Conservation (phyloP, 2,329 filamentous ascomycete species). For the Penicillium decumbens region DNA sequence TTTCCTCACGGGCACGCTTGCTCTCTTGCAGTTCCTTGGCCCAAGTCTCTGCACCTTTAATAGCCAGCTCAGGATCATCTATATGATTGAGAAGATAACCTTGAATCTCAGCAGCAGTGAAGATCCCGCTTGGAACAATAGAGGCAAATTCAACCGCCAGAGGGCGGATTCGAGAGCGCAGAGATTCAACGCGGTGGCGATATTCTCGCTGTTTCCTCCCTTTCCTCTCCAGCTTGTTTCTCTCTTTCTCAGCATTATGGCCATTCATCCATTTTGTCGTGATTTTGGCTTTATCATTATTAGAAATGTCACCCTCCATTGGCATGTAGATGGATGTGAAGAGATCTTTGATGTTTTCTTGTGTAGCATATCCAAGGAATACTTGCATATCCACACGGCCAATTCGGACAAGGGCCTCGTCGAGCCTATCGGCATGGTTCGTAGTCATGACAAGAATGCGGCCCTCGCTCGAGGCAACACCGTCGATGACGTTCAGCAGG, state of each 20-base stretch:
- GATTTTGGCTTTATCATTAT: conserved; percentile 1
- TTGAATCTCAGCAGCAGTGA: conserved; percentile 42
- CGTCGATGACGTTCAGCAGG: conserved; percentile 66
- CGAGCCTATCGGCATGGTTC: conserved; percentile 61
- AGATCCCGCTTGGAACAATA: conserved; percentile 30
- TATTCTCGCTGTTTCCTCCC: not conserved
- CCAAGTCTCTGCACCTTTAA: conserved; percentile 31
- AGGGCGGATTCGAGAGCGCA: conserved; percentile 17
- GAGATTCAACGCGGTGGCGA: conserved; percentile 5
- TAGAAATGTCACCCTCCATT: conserved; percentile 28
- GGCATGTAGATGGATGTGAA: conserved; percentile 39
- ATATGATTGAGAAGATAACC: conserved; percentile 39
- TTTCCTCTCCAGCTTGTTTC: not conserved
- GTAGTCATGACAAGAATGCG: conserved; percentile 71
- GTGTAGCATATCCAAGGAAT: conserved; percentile 47
- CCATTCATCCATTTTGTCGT: not conserved
- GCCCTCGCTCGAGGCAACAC: conserved; percentile 64
- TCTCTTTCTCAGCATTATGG: conserved; percentile 4
- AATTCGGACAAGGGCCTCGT: conserved; percentile 60
- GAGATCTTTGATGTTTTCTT: conserved; percentile 36
- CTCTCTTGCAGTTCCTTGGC: conserved; percentile 24
- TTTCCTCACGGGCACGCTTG: conserved; percentile 19
- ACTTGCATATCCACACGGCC: conserved; percentile 64
- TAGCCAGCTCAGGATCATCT: conserved; percentile 29
- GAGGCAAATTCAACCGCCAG: conserved; percentile 33